Percentiles rank a stretch among this genome's conserved stretches.
Conservation (phyloP, 2,329 filamentous ascomycete genomes). For the Hypomyces rosellus region DNA sequence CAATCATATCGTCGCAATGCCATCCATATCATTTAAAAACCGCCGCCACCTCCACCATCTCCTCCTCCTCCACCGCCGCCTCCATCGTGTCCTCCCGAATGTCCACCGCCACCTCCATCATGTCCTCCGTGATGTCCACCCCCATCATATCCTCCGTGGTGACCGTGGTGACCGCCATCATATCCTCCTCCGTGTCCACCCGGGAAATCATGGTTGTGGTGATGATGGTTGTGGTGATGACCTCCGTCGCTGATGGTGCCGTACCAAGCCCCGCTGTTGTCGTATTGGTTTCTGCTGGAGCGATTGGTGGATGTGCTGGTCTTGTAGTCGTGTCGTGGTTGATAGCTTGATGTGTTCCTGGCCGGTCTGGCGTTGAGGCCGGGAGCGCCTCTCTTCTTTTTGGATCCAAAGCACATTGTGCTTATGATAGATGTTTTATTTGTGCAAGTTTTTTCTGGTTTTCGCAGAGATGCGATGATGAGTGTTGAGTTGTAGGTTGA, state of each 20-base stretch:
- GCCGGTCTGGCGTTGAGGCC: neutral
- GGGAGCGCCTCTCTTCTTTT: neutral
- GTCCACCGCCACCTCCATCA: neutral
- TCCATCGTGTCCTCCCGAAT: neutral
- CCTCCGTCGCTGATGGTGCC: neutral
- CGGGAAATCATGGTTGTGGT: neutral
- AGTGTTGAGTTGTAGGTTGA: too few species aligned
- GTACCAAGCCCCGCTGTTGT: neutral
- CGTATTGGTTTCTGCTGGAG: neutral
- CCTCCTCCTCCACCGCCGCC: neutral
- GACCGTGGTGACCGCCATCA: neutral
- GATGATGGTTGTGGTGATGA: slow-evolving; percentile 1
- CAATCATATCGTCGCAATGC: neutral
- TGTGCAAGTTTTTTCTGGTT: too few species aligned
- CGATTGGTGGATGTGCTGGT: neutral
- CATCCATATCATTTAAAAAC: neutral
- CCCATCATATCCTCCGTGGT: neutral
- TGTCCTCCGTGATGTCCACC: neutral
- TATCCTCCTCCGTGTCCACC: neutral
- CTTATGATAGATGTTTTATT: neutral
- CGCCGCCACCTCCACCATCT: neutral
- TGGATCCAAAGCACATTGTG: slow-evolving; percentile 1
- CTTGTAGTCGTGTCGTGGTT: too few species aligned
- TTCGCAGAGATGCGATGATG: too few species aligned
- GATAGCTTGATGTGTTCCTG: neutral